Conservation (phyloP, 2,329 filamentous ascomycete genomes). For the Botryotinia narcissicola region DNA sequence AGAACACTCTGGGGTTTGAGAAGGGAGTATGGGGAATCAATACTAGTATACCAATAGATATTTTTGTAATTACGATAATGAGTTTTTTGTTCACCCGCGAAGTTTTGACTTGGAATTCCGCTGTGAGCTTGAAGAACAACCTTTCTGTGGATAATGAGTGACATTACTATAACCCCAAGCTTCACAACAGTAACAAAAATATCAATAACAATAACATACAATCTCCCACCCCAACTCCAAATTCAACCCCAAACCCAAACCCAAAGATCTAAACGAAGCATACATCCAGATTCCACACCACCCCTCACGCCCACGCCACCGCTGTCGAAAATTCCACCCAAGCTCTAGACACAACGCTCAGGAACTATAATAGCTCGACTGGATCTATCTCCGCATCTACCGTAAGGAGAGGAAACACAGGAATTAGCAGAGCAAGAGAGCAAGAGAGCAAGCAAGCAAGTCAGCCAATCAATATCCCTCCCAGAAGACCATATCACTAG, state of each 20-base stretch:
- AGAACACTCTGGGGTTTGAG: not conserved
- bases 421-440: not conserved
- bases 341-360: too few species aligned
- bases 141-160: not conserved
- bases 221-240: too few species aligned
- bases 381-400: too few species aligned
- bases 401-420: not conserved
- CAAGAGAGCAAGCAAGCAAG: not conserved
- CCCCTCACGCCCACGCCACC: too few species aligned
- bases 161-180: not conserved
- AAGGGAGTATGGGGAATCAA: not conserved
- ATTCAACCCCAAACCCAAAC: too few species aligned
- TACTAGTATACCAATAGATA: conserved; percentile 3
- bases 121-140: not conserved
- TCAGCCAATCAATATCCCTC: not conserved
- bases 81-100: not conserved
- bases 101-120: not conserved
- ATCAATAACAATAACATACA: too few species aligned
- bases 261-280: too few species aligned
- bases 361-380: too few species aligned
- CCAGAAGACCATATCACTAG: not conserved
- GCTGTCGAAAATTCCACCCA: too few species aligned
- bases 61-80: conserved; percentile 17
- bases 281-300: too few species aligned
- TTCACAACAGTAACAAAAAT: too few species aligned